These are phyloP conservation scores for Brasenia schreberi DNA, from an alignment of 164 flowering plant species.

Conservation along the genomic window DNA sequence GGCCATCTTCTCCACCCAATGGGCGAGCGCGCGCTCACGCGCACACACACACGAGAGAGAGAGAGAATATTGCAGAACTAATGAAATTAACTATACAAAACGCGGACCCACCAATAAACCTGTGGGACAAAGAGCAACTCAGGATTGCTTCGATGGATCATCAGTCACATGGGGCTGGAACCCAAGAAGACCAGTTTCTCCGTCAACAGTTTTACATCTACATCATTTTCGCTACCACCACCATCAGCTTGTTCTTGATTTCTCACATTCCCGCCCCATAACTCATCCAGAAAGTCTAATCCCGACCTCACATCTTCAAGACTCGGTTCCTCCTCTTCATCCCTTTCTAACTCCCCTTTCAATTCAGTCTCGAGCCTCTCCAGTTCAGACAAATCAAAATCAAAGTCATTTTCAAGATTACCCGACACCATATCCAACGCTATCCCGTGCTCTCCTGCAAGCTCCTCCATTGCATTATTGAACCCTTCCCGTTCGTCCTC, in stretches of 20 bases:
- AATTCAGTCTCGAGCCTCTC: conserved; percentile 3
- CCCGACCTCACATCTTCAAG: neutral
- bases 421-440: conserved; percentile 20
- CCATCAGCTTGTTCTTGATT: neutral
- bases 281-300: neutral
- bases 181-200: neutral
- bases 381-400: conserved; percentile 14
- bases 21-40: too few species aligned
- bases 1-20: too few species aligned
- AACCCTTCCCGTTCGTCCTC: neutral
- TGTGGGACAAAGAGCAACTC: too few species aligned
- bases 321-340: neutral
- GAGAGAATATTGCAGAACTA: too few species aligned
- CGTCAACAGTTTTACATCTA: neutral
- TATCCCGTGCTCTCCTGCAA: conserved; percentile 21
- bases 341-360: neutral
- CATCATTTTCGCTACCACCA: neutral
- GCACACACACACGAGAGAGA: too few species aligned
- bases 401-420: conserved; percentile 17
- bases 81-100: too few species aligned
- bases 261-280: neutral
- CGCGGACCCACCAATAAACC: too few species aligned
- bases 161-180: neutral
- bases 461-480: neutral
- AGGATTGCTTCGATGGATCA: too few species aligned